Evolutionary conservation across 345 rosid species (phyloP), one percentile per base, ranked within the genome.

Genomic region (Geranium rotundifolium): DNA sequence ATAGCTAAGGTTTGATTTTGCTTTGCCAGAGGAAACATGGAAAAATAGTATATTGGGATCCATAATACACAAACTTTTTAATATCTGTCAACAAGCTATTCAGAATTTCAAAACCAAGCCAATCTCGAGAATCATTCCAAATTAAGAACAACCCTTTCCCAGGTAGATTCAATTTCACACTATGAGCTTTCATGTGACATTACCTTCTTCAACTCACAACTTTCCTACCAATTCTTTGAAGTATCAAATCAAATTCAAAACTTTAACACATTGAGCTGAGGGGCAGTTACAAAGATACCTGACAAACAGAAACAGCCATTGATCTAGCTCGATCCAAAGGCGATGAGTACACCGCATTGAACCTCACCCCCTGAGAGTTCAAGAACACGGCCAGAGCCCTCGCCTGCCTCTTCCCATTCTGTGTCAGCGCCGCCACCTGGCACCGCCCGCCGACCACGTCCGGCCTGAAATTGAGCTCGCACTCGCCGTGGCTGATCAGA

Each of bases 311-410:
- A 30, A 75, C 65, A 2, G 96, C 98, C 88, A 79, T 89, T 61
- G 90, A 82, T 80, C 90, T 77, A 18, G 96, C 87, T 20, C 98
- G 89, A 75, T 80, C 92, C 71, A 91, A 29, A 17, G 98, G 96
- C 12, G 96, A 89, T 5, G 89, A 84, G 58, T 73, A 85, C 63
- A 87, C 92, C 4, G 84, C 83, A 61, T 63, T 72, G 71, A 91
- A 91, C 63, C 89, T 72, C 29, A 91, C 76, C 4, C 95, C 83
- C n/a, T 87, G 89, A 0, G 96, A 87, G 62, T 82, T 89, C 55
- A 91, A 74, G 76, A 87, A 81, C 19, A 89, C 96, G 17, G 96
- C 89, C 73, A 91, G 77, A 41, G 96, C 98, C 76, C 98, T 85
- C 7, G 95, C 96, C 70, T 91, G 98, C 61, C 96, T 84, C 72